phyloP scores from a whole-genome alignment of 2,329 filamentous ascomycete species.

The Cladosporium sp. region DNA sequence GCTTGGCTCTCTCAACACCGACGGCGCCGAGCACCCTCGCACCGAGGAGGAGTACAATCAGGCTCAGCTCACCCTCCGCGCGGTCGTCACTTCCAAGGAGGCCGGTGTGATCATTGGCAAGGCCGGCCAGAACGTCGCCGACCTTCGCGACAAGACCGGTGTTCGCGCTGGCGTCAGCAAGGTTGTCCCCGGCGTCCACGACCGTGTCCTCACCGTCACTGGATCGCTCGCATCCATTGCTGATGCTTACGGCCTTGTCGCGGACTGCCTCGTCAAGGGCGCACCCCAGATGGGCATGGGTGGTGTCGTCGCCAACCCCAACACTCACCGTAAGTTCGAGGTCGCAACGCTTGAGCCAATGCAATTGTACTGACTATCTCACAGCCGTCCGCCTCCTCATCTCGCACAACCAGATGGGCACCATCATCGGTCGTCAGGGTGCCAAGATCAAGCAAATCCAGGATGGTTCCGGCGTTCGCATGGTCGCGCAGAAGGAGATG shows the following conservation, averaged over 20 bases:
- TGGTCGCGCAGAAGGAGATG: conserved; percentile 99
- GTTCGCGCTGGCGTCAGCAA: conserved; percentile 99
- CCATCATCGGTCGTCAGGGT: conserved; percentile 94
- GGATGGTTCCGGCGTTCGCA: conserved; percentile 92
- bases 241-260: conserved; percentile 90
- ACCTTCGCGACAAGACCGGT: conserved; percentile 94
- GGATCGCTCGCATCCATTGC: conserved; percentile 86
- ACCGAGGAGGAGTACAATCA: conserved; percentile 97
- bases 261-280: conserved; percentile 86
- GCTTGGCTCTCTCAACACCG: conserved; percentile 45
- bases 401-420: conserved; percentile 99
- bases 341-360: conserved; percentile 39
- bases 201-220: conserved; percentile 94
- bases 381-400: conserved; percentile 95
- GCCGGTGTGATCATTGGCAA: conserved; percentile 99
- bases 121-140: conserved; percentile 96
- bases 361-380: conserved; percentile 17
- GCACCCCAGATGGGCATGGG: conserved; percentile 96
- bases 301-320: conserved; percentile 80
- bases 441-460: conserved; percentile 99
- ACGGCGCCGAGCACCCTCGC: conserved; percentile 80
- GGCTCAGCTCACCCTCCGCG: conserved; percentile 88
- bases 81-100: conserved; percentile 98
- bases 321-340: conserved; percentile 80
- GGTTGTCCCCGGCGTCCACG: conserved; percentile 95